Conservation (phyloP, 345 rosid genomes). For the Mallotus nudiflorus region DNA sequence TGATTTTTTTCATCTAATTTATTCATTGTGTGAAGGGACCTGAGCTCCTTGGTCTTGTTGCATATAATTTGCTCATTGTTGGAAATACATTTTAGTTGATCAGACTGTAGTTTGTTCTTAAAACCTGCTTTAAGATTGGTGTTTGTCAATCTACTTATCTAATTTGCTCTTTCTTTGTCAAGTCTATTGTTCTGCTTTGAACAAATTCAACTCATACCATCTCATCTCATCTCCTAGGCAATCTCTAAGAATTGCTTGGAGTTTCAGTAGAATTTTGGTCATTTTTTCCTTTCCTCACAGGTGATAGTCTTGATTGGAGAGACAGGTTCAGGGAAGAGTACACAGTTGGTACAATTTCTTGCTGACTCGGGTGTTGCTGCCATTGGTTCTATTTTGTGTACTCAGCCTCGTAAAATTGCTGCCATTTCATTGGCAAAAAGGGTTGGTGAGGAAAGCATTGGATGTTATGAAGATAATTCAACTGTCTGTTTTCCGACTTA, state of each 20-base stretch:
- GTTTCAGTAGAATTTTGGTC: neutral
- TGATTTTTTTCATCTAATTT: neutral
- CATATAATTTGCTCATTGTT: neutral
- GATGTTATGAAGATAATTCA: conserved; percentile 59
- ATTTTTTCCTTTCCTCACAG: conserved; percentile 40
- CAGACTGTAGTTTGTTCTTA: neutral
- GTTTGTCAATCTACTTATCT: neutral
- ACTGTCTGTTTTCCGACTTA: conserved; percentile 54
- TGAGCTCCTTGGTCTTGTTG: neutral
- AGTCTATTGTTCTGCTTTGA: neutral
- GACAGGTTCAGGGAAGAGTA: conserved; percentile 97
- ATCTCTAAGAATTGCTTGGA: neutral
- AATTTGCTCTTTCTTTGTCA: neutral
- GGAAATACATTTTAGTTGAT: neutral
- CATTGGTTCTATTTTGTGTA: conserved; percentile 64
- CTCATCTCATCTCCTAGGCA: neutral
- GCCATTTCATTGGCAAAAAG: conserved; percentile 70
- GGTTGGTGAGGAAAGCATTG: conserved; percentile 71
- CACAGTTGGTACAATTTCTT: conserved; percentile 87
- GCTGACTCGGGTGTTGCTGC: conserved; percentile 77
- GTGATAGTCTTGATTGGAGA: conserved; percentile 78
- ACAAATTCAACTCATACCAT: neutral
- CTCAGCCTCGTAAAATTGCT: conserved; percentile 91
- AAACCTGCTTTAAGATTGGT: neutral
- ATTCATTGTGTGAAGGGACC: neutral